These are phyloP conservation scores for Cardamine chenopodiifolia DNA, from an alignment of 345 rosid species.

Conservation along the genomic window DNA sequence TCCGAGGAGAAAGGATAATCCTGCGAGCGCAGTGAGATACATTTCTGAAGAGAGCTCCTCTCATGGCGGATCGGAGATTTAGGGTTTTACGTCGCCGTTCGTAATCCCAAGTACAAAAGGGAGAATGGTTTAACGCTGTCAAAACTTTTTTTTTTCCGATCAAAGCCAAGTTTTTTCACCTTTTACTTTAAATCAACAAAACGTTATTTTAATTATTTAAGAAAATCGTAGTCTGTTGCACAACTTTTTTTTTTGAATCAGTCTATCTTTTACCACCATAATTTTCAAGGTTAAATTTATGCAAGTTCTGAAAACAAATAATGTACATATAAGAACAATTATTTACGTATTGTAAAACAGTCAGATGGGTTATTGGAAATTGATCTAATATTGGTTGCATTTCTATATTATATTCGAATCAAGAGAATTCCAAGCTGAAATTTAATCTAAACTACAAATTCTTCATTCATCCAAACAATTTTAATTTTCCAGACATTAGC, in stretches of 20 bases:
- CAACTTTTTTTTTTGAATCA: background rate
- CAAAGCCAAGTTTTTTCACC: background rate
- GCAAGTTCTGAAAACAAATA: background rate
- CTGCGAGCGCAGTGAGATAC: slow-evolving; percentile 40
- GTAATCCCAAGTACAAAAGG: background rate
- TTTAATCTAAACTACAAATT: background rate
- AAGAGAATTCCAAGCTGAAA: background rate
- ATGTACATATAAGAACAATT: background rate
- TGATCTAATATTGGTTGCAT: background rate
- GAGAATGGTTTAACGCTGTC: background rate
- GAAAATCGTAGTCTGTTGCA: background rate
- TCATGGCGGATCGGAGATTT: slow-evolving; percentile 45
- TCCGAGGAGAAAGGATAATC: slow-evolving; percentile 25
- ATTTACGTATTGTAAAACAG: background rate
- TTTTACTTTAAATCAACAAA: background rate
- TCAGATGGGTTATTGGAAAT: background rate
- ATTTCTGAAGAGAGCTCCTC: slow-evolving; percentile 45
- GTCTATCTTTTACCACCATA: background rate
- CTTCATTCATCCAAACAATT: slow-evolving; percentile 5
- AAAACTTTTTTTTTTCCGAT: background rate
- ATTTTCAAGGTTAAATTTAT: background rate
- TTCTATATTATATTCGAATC: background rate
- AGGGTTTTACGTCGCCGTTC: slow-evolving; percentile 38
- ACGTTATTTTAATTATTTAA: background rate
- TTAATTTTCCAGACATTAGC: slow-evolving; percentile 16